A percentile compares a stretch with the other conserved stretches of the same genome.
Evolutionary conservation across 495 filamentous ascomycete genomes (phyloP).

Genomic region (Penicilliopsis zonata): DNA sequence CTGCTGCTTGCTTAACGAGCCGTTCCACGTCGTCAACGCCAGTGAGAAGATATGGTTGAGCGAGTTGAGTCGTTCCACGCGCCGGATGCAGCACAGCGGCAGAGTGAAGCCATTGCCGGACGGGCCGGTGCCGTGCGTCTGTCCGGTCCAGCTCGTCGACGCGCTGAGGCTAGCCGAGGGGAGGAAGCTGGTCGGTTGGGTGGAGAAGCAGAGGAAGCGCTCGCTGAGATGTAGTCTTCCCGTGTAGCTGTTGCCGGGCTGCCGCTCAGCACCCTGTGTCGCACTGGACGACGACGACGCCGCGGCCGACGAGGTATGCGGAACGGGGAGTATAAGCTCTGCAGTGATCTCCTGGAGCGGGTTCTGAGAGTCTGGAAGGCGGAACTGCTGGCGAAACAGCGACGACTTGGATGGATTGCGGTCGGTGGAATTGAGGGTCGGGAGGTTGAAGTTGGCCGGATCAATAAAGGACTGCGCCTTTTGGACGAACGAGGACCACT

Average conservation of each 20-base stretch:
- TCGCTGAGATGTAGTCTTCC: constrained; percentile 91
- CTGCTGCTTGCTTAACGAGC: constrained; percentile 41
- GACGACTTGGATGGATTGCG: constrained; percentile 78
- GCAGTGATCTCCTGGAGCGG: constrained; percentile 93
- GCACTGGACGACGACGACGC: too few species aligned
- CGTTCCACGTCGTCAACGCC: constrained; percentile 94
- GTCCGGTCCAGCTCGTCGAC: constrained; percentile 71
- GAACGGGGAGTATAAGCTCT: constrained; percentile 70
- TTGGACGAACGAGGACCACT: constrained; percentile 78
- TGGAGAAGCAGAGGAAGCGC: constrained; percentile 89
- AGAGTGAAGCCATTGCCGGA: constrained; percentile 93
- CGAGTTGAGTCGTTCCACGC: constrained; percentile 85
- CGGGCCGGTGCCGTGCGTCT: constrained; percentile 84
- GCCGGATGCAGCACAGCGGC: constrained; percentile 81
- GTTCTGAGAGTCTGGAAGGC: constrained; percentile 80
- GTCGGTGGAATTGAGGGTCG: constrained; percentile 55
- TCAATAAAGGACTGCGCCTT: constrained; percentile 93
- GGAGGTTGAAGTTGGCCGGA: constrained; percentile 51
- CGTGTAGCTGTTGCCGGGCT: constrained; percentile 70
- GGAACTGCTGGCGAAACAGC: constrained; percentile 92
- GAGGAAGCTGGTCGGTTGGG: constrained; percentile 77
- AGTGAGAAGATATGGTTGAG: constrained; percentile 86
- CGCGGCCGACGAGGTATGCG: constrained; percentile 31
- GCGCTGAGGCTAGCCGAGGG: constrained; percentile 62
- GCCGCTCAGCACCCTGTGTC: constrained; percentile 48